Evolutionary conservation across 192 early-diverging fungal species (phyloP), one percentile per base, ranked within the genome.

Genomic region (Coemansia sp.): DNA sequence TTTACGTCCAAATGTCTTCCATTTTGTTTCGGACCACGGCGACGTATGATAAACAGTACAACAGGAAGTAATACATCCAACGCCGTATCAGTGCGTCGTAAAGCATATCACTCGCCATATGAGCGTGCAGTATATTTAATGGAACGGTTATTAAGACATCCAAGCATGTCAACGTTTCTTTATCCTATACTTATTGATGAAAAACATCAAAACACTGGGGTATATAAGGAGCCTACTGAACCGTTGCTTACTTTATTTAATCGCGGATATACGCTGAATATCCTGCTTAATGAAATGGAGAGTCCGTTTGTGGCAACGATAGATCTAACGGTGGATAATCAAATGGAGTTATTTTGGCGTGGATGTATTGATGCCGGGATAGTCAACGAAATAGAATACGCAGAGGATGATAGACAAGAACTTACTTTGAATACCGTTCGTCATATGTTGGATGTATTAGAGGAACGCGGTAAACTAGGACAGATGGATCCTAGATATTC

Each of bases 241-340:
- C 72, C 72, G 13, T 46, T 75, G 13, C 46, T 47, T 6, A 62
- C 60, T n/a, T 35, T 75, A 32, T 64, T 75, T 43, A 60, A 39
- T 27, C 72, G 56, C 49, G 72, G 72, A 17, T 64, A 62, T 51
- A 75, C 72, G 19, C 50, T 75, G 30, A 75, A 75, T 45, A 75
- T 75, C 17, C 55, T 75, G 14, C 43, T 75, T 9, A 75, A 75
- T 28, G 65, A 75, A 53, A 25, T 75, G 13, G 72, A 64, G 41
- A 75, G 72, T 46, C 72, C 72, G 22, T 75, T 75, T 57, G 60
- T 75, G 11, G 49, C 60, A 9, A 75, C 72, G 19, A 68, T 75
- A 30, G 49, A 75, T 49, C 49, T 75, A 29, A 51, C 51, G 26
- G 72, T 64, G 28, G 37, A 38, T 13, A 41, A 64, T 42, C 72